Conservation (phyloP, 352 stramenopile genomes). For the Pythium vanterpoolii region DNA sequence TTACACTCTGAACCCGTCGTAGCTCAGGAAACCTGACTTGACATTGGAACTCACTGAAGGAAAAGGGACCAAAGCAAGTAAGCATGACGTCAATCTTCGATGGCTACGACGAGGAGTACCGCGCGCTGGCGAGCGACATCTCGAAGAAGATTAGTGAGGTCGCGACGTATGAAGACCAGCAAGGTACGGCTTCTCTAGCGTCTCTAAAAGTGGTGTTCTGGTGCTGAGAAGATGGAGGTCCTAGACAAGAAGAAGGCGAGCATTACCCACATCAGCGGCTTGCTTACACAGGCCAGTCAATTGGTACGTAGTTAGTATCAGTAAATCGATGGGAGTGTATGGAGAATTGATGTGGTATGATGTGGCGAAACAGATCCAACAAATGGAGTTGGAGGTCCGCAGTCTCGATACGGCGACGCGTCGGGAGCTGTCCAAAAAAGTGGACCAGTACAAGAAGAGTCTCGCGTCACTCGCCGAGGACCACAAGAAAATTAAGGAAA, state of each 20-base stretch:
- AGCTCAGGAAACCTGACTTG: not conserved
- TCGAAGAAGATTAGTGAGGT: constrained; percentile 89
- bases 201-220: not conserved
- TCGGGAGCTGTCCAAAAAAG: constrained; percentile 86
- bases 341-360: not conserved
- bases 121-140: constrained; percentile 78
- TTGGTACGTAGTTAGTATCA: constrained; percentile 36
- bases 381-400: constrained; percentile 88
- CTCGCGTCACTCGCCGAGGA: constrained; percentile 76
- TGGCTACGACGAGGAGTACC: constrained; percentile 88
- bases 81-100: constrained; percentile 88
- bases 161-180: constrained; percentile 79
- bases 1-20: constrained; percentile 1
- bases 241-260: constrained; percentile 86
- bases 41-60: not conserved
- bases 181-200: constrained; percentile 31
- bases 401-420: constrained; percentile 75
- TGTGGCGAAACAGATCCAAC: constrained; percentile 60
- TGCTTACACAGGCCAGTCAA: constrained; percentile 81
- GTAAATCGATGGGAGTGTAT: not conserved
- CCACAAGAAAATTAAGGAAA: constrained; percentile 78
- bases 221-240: not conserved
- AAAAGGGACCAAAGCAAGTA: not conserved
- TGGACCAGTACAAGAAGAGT: constrained; percentile 89
- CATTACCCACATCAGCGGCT: constrained; percentile 72